Evolutionary conservation across 495 filamentous ascomycete species (phyloP), one percentile per base, ranked within the genome.

Genomic region (Annulohypoxylon bovei): DNA sequence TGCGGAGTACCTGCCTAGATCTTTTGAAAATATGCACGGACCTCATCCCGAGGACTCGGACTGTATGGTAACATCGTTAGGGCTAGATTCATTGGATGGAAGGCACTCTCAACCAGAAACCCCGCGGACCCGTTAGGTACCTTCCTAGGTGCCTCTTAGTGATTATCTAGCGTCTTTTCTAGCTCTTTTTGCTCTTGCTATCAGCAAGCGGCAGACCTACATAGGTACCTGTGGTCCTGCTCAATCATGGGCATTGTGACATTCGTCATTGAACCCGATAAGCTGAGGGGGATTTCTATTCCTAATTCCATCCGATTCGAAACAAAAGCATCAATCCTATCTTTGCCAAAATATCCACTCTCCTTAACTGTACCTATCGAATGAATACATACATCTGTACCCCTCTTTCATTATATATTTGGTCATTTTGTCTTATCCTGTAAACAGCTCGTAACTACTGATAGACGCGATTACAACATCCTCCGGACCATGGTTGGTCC

Each of bases 221-320:
- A 18, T 27, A 44, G 37, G 37, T 28, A 30, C 14, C 11, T 6
- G 44, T 16, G 6, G 27, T 47, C 23, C 50, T 33, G 39, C 56
- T 61, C 49, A 50, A 62, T 60, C 37, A 55, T n/a, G n/a, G n/a
- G n/a, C n/a, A n/a, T 64, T 64, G 53, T 42, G 14, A 20, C 50
- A 52, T 71, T 71, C 68, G 62, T 71, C 63, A 67, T 67, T 62
- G 28, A 62, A 42, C 18, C 52, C 53, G 58, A 52, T 62, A 58
- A 58, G 58, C 50, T 60, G 57, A 62, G 37, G 58, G 50, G 66
- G 16, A 28, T 30, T 52, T 49, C 23, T 57, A 65, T 50, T 65
- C 62, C 14, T 50, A 39, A 61, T 27, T 25, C 52, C 30, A 49
- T 44, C 35, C n/a, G 16, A 54, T 23, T 55, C 27, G 37, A 64